Base-by-base conservation (phyloP, 352 stramenopile genomes). In the Phytophthora fragariaefolia region DNA sequence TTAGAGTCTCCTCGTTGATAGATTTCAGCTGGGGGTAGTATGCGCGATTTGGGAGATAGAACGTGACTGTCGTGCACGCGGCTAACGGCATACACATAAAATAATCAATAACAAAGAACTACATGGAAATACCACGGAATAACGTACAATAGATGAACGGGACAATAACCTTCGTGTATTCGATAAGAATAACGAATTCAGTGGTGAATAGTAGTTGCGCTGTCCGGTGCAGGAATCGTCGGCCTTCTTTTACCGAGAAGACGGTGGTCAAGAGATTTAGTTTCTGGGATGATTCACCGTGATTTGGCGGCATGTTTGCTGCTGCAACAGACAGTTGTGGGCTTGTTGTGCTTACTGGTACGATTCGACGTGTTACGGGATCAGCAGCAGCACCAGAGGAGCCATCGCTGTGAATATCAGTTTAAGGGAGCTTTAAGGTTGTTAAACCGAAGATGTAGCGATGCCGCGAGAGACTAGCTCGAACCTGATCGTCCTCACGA, bases 111-210 rank as follows among this genome's bases (percentile, higher is more conserved):
- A 9, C 5, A 9, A 34, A 34, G 9, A 9, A 5, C 9, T n/a
- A n/a, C 30, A n/a, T 7, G 7, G 7, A 17, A 61, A 38, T 9
- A 43, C 5, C 15, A 20, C n/a, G n/a, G 9, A 18, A 6, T 24
- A n/a, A 54, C 58, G 18, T 61, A 79, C 69, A 54, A 34, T 77
- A 77, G 12, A 78, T 55, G 10, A 71, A 36, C 2, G 69, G 61
- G 7, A 78, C 56, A 20, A 73, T 65, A 12, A 77, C 61, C 61
- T 80, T 56, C 1, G 68, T 66, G 43, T 69, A 77, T 45, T 73
- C 55, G 22, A 73, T 28, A 0, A 80, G 64, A 24, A 71, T 58
- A 18, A 75, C 36, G 28, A 75, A 75, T 23, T 80, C 73, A 1
- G 36, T 69, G n/a, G 66, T 58, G 34, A 70, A 69, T 13, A 77